Base-by-base conservation (phyloP, 768 basidiomycete species). In the Multifurca ochricompacta region DNA sequence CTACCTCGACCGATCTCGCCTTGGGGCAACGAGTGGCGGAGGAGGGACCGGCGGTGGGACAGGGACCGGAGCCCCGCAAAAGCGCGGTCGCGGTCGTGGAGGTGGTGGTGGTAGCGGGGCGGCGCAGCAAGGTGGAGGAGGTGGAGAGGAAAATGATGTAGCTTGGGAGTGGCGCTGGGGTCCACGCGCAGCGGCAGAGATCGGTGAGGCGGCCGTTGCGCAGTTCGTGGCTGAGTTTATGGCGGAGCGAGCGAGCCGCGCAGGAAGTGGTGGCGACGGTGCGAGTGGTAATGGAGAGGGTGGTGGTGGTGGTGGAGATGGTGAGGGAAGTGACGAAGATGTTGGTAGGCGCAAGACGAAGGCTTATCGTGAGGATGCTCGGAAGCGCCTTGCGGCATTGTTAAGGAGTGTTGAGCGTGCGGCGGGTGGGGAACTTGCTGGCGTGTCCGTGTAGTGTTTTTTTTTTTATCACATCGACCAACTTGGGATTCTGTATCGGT, bases 121-220 rank as follows among this genome's bases (percentile, higher is more conserved):
- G 70, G 68, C 43, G 60, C 58, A 61, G 32, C 53, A 49, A 3
- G 48, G 23, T 3, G 31, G 34, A 0, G 42, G 10, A 23, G 69
- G 53, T 8, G 65, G 60, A 21, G 72, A 70, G 34, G 68, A 69
- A 18, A 68, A 70, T 6, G 77, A 73, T 14, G 67, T 69, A 13
- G 68, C 71, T 14, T 79, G 74, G 56, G 88, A 91, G 63, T 91
- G 89, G 91, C 78, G 81, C 16, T 97, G 93, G 93, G 93, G 92
- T 3, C 71, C 77, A 25, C 77, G 89, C 27, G 83, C 91, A 2
- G 78, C 85, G 35, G 79, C 79, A 30, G 94, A 97, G 68, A 79
- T 96, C 4, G 85, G 89, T 1, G 94, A 97, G 68, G 69, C 75
- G 54, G 82, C 74, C 11, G 72, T 93, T 8, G 87, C 82, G 1